Base-by-base conservation (phyloP, 805 yeast species). In the Candida insectorum region DNA sequence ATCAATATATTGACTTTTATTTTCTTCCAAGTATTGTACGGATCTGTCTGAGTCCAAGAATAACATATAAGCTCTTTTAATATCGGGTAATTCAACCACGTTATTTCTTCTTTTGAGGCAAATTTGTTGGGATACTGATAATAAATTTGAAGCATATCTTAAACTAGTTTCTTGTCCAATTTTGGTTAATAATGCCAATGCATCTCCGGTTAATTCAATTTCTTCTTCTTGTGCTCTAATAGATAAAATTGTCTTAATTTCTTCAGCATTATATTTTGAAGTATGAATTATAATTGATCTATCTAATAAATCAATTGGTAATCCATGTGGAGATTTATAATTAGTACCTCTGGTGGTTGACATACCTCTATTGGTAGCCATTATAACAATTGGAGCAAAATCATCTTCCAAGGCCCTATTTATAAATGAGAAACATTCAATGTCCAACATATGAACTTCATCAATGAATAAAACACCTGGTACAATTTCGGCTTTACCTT, bases 401-500 rank as follows among this genome's bases (percentile, higher is more conserved):
- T 88, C 95, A 52, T 88, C 95, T 67, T 93, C 99, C 40, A 93
- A 71, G 8, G 99, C 99, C 47, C 97, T 76, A 69, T 93, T 93
- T 52, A 93, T 70, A 59, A 85, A 93, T 9, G 98, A 86, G 68
- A 93, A 93, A 58, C 95, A 86, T 70, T 93, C 99, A 43, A 93
- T 82, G 57, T 93, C 98, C 50, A 93, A 73, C 98, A 93, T 93
- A 66, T 93, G 94, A 27, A 89, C 97, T 67, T 93, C 99, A 63
- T 93, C 99, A 49, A 93, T 93, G 62, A 93, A 93, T 49, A 93
- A 69, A 16, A 93, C 99, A 50, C 99, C 99, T 10, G 98, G 97
- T 26, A 87, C 87, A 45, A 93, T 87, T 58, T 91, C 94, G 8
- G 98, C 98, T 61, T 93, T 93, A 40, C 98, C 97, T 70, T 93